These are phyloP conservation scores for Leccinum aurantiacum DNA, from an alignment of 768 basidiomycete genomes.

Conservation along the genomic window DNA sequence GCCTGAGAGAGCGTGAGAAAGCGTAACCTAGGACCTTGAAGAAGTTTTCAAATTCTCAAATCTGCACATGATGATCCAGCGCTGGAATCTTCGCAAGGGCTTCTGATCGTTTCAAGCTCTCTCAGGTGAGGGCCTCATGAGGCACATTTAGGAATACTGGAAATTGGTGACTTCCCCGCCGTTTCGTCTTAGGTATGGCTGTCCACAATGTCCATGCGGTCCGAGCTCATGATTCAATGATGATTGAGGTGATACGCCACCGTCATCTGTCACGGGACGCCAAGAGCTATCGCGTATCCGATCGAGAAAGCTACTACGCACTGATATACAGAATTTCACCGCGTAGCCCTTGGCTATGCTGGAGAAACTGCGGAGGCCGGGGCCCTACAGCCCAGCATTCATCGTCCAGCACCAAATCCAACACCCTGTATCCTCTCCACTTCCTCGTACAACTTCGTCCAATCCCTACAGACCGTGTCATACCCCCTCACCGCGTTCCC, in stretches of 20 bases:
- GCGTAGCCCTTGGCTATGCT: not conserved
- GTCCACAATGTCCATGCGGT: not conserved
- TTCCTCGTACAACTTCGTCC: constrained; percentile 14
- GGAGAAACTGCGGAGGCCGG: too few relatives aligned
- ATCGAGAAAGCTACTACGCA: not conserved
- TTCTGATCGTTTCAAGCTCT: not conserved
- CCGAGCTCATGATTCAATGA: too few relatives aligned
- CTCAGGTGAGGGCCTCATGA: not conserved
- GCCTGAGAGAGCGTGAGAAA: not conserved
- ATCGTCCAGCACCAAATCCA: not conserved
- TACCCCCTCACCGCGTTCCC: constrained; percentile 12
- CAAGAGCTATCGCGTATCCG: not conserved
- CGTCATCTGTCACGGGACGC: not conserved
- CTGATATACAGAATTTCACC: not conserved
- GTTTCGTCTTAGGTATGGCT: not conserved
- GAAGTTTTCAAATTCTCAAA: not conserved
- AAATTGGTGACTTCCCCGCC: not conserved
- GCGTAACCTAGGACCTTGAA: not conserved
- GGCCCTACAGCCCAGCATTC: too few relatives aligned
- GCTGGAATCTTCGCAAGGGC: too few relatives aligned
- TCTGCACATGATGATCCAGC: not conserved
- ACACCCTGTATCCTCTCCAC: constrained; percentile 11
- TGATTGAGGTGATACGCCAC: not conserved
- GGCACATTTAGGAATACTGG: not conserved
- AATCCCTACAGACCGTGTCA: constrained; percentile 14